These are phyloP conservation scores for Orychophragmus violaceus DNA, from an alignment of 345 rosid species.

Conservation along the genomic window DNA sequence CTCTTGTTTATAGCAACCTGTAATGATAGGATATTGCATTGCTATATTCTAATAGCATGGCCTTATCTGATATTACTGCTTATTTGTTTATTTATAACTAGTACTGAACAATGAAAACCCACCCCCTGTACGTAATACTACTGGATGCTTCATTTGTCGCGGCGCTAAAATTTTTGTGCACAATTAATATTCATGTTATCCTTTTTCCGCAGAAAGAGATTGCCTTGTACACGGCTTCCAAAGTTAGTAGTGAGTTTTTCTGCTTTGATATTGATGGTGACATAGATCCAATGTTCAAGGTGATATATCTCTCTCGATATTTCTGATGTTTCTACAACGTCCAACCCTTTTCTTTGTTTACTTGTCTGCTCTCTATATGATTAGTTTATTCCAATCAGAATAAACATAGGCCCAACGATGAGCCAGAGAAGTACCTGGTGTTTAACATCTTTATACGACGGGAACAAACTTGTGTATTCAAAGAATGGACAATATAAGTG, in stretches of 20 bases:
- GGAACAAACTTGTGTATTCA: not conserved
- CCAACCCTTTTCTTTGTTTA: not conserved
- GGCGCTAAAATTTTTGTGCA: not conserved
- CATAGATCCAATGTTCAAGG: constrained; percentile 93
- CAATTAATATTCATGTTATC: not conserved
- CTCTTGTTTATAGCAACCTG: not conserved
- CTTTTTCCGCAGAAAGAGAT: constrained; percentile 77
- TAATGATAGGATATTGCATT: not conserved
- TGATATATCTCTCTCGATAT: constrained; percentile 25
- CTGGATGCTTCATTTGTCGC: not conserved
- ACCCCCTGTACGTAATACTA: not conserved
- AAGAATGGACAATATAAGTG: not conserved
- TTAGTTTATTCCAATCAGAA: not conserved
- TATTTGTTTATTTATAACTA: not conserved
- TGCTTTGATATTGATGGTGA: constrained; percentile 96
- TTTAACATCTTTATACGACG: not conserved
- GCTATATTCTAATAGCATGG: not conserved
- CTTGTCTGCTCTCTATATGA: not conserved
- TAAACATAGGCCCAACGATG: not conserved
- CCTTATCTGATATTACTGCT: not conserved
- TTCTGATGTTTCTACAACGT: not conserved
- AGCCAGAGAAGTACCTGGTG: not conserved
- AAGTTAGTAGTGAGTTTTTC: constrained; percentile 62
- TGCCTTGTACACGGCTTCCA: constrained; percentile 90
- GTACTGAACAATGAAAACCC: not conserved